These are phyloP conservation scores for Nakazawaea laoshanensis DNA, from an alignment of 805 yeast species.

Conservation along the genomic window DNA sequence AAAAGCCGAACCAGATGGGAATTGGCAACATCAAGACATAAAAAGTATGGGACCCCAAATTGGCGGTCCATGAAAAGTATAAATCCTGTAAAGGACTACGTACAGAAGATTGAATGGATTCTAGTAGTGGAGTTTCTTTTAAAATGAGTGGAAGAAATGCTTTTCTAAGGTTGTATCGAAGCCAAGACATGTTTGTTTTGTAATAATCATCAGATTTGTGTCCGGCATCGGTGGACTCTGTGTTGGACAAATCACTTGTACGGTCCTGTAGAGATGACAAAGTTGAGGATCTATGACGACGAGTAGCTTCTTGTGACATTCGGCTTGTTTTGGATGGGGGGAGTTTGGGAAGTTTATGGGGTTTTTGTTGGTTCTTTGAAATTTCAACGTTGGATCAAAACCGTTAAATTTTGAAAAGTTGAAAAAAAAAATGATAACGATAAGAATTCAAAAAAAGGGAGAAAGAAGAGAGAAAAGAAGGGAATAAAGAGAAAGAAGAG, in stretches of 20 bases:
- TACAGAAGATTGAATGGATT: constrained; percentile 40
- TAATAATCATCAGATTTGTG: constrained; percentile 63
- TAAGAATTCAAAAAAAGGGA: too few species aligned
- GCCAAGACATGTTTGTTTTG: constrained; percentile 42
- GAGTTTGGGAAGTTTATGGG: too few species aligned
- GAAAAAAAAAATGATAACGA: too few species aligned
- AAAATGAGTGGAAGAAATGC: constrained; percentile 47
- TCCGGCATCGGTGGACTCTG: constrained; percentile 42
- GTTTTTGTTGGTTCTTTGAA: too few species aligned
- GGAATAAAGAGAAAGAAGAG: too few species aligned
- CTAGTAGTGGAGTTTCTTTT: constrained; percentile 55
- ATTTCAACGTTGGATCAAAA: too few species aligned
- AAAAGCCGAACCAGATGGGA: constrained; percentile 74
- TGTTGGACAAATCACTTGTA: constrained; percentile 7
- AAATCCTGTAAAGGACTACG: constrained; percentile 50
- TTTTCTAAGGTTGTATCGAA: constrained; percentile 47
- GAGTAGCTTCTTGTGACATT: too few species aligned
- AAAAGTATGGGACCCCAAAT: constrained; percentile 88
- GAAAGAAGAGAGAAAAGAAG: too few species aligned
- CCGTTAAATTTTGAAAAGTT: too few species aligned
- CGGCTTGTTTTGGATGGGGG: too few species aligned
- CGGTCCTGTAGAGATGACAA: constrained; percentile 1
- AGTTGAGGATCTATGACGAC: constrained; percentile 6
- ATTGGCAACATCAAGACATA: constrained; percentile 84
- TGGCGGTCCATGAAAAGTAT: constrained; percentile 83